Evolutionary conservation across 345 rosid species (phyloP).

Genomic region (Pistacia vera): DNA sequence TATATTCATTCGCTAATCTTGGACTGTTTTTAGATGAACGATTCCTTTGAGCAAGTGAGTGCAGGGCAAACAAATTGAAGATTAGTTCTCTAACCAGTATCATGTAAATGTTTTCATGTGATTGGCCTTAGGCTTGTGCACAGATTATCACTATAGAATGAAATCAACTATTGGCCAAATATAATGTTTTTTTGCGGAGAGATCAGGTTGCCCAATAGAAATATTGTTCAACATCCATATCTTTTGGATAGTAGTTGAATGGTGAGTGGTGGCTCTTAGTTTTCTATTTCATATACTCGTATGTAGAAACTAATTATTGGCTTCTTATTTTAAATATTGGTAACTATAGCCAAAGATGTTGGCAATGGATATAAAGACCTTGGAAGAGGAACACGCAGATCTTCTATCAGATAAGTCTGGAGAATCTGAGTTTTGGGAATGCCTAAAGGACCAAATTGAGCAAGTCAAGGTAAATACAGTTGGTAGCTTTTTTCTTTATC

Average conservation of each 20-base stretch:
- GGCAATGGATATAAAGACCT: slow-evolving; percentile 47
- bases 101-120: background rate
- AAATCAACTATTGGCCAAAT: background rate
- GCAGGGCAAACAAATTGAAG: slow-evolving; percentile 48
- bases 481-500: background rate
- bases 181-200: background rate
- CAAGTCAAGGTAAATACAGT: slow-evolving; percentile 50
- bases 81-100: slow-evolving; percentile 33
- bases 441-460: slow-evolving; percentile 53
- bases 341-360: slow-evolving; percentile 57
- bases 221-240: background rate
- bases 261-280: background rate
- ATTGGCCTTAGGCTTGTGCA: slow-evolving; percentile 9
- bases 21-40: slow-evolving; percentile 53
- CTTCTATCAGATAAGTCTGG: slow-evolving; percentile 59
- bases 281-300: background rate
- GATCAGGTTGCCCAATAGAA: background rate
- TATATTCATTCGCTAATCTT: slow-evolving; percentile 17
- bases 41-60: slow-evolving; percentile 44
- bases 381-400: slow-evolving; percentile 57
- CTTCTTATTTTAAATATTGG: slow-evolving; percentile 7
- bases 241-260: background rate
- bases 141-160: slow-evolving; percentile 2
- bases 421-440: slow-evolving; percentile 53
- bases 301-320: background rate